A percentile compares a stretch with the other conserved stretches of the same genome.
Conservation (phyloP, 2,329 filamentous ascomycete species). For the Stemphylium lycopersici region DNA sequence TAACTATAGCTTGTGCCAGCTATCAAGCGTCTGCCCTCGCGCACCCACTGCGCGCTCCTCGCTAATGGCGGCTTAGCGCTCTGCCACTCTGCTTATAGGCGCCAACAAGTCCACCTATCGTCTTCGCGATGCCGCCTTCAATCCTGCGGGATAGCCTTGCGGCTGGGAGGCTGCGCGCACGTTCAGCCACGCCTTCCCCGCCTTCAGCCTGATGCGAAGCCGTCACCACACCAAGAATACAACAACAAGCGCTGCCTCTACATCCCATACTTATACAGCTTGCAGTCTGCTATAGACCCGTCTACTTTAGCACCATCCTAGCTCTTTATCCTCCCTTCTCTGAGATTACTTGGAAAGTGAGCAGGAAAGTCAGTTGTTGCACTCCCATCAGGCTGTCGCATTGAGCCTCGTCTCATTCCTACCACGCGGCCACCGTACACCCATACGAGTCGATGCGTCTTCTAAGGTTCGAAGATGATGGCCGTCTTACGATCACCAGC, state of each 20-base stretch:
- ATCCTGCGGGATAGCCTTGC: not conserved
- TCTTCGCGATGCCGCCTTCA: no score
- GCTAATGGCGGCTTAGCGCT: no score
- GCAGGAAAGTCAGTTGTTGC: not conserved
- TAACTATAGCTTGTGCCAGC: no score
- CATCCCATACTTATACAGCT: not conserved
- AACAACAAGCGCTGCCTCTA: not conserved
- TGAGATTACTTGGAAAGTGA: not conserved
- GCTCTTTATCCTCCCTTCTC: not conserved
- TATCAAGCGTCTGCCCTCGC: no score
- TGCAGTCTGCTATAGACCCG: not conserved
- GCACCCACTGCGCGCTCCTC: no score
- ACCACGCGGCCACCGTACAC: slow-evolving; percentile 1
- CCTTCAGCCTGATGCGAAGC: not conserved
- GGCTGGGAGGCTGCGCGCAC: not conserved
- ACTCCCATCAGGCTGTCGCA: slow-evolving; percentile 2
- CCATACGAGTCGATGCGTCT: slow-evolving; percentile 17
- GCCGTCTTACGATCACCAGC: slow-evolving; percentile 5
- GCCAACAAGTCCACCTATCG: no score
- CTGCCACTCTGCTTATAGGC: no score
- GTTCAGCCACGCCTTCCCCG: not conserved
- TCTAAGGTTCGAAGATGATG: slow-evolving; percentile 13
- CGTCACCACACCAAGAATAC: not conserved
- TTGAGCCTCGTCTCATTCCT: slow-evolving; percentile 4
- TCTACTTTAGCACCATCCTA: not conserved